Evolutionary conservation across 1,284 basidiomycete species (phyloP).

Genomic region (Takashimella koratensis): DNA sequence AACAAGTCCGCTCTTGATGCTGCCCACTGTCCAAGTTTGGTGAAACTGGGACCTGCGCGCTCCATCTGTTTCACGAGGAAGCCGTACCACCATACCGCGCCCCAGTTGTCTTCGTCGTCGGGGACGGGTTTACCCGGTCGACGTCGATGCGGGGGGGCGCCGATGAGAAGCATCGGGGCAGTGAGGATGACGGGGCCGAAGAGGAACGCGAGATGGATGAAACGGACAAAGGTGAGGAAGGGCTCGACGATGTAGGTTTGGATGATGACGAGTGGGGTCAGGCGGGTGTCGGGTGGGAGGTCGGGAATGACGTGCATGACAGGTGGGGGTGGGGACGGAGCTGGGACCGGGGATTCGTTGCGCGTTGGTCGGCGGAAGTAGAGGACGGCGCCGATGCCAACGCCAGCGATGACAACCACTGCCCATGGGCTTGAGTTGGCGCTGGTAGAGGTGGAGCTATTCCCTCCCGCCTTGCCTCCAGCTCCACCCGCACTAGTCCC

Average conservation of each 20-base stretch:
- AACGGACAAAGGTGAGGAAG: conserved; percentile 74
- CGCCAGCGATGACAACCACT: conserved; percentile 26
- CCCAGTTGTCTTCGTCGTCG: conserved; percentile 67
- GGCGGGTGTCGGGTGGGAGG: conserved; percentile 12
- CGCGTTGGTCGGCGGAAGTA: conserved; percentile 26
- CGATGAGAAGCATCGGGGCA: conserved; percentile 80
- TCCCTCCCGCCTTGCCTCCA: not conserved
- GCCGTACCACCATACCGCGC: conserved; percentile 92
- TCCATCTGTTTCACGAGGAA: conserved; percentile 88
- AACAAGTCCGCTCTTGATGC: conserved; percentile 93
- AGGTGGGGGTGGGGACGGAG: conserved; percentile 1
- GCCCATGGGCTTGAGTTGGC: conserved; percentile 6
- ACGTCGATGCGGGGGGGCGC: conserved; percentile 50
- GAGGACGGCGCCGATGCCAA: conserved; percentile 23
- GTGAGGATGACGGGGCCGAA: conserved; percentile 85
- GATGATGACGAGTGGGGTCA: conserved; percentile 20
- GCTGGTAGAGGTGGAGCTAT: not conserved
- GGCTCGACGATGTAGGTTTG: conserved; percentile 70
- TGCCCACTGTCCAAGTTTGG: conserved; percentile 99
- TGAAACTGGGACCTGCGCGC: conserved; percentile 91
- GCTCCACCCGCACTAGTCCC: not conserved
- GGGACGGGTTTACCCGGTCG: conserved; percentile 42
- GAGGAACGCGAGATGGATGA: conserved; percentile 75
- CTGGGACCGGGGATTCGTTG: conserved; percentile 20
- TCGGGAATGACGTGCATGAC: not conserved